Evolutionary conservation across 805 yeast genomes (phyloP).

Genomic region (fission yeast (Schizosaccharomyces pombe)): ASM294v3 CU329670.1:2281001-2281500

Average conservation of each 20-base stretch:
- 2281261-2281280: neutral
- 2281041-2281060: neutral
- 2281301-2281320: neutral
- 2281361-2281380: neutral
- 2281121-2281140: neutral
- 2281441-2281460: neutral
- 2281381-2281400: neutral
- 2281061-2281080: neutral
- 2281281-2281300: neutral
- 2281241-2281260: too few relatives aligned
- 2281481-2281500: too few relatives aligned
- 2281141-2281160: neutral
- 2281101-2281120: neutral
- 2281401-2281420: neutral
- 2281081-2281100: neutral
- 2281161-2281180: neutral
- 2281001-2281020: neutral
- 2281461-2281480: too few relatives aligned
- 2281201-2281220: neutral
- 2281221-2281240: neutral
- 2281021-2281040: neutral
- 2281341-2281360: neutral
- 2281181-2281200: neutral
- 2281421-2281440: neutral
- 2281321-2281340: conserved; percentile 1